Conservation (phyloP, 176 grass and related monocot species). For the Paspalum vaginatum region DNA sequence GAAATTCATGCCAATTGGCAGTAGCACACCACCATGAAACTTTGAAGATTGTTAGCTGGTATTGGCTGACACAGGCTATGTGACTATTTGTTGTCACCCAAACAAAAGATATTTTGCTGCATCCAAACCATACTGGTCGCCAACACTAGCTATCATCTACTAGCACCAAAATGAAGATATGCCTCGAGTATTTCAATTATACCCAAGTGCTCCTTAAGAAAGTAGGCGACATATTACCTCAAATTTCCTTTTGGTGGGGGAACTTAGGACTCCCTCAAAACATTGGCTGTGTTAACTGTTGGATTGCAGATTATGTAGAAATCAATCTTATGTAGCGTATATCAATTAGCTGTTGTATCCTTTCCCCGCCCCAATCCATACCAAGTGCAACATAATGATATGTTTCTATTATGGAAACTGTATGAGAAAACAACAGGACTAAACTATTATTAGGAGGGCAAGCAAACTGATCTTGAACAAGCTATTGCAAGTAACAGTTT, state of each 20-base stretch:
- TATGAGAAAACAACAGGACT: too few relatives aligned
- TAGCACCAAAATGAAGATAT: background rate
- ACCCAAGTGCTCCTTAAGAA: background rate
- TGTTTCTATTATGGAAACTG: too few relatives aligned
- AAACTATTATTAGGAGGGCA: too few relatives aligned
- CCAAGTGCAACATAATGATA: too few relatives aligned
- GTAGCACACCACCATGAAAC: background rate
- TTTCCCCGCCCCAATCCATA: too few relatives aligned
- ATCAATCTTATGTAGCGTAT: too few relatives aligned
- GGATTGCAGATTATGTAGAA: too few relatives aligned
- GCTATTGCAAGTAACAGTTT: too few relatives aligned
- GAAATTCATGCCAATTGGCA: background rate
- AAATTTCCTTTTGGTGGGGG: background rate
- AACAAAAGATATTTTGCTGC: background rate
- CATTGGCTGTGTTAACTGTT: too few relatives aligned
- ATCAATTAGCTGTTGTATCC: too few relatives aligned
- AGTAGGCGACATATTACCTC: background rate
- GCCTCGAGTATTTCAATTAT: background rate
- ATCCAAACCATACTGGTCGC: background rate
- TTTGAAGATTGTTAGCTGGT: constrained; percentile 12
- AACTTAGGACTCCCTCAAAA: background rate
- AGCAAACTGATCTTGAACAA: too few relatives aligned
- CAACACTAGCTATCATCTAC: background rate
- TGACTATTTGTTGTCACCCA: background rate
- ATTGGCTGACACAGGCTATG: background rate